Evolutionary conservation across 2,329 filamentous ascomycete species (phyloP), one percentile per base, ranked within the genome.

Genomic region (Ploettnerulaceae sp.): DNA sequence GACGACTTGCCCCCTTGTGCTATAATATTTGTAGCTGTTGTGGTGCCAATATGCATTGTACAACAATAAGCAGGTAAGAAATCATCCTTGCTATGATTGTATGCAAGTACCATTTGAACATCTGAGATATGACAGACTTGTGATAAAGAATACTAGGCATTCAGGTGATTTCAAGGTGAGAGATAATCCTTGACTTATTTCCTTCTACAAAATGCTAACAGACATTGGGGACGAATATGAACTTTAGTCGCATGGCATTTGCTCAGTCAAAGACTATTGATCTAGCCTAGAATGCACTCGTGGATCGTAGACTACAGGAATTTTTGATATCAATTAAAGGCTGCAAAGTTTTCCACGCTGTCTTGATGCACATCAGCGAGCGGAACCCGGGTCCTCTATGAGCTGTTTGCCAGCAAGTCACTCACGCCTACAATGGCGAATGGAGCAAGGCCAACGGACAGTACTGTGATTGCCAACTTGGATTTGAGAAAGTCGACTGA

Each of bases 261-360:
- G 31, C 32, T 18, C 31, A 44, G 36, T 31, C 41, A 8, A 44
- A 44, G 22, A 24, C 32, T 3, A 44, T 44, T 9, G 41, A 44
- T 14, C 21, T 44, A 14, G 15, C 33, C 1, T 44, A 32, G 41
- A 44, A 44, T 11, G 33, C 22, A 9, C 8, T 44, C 15, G 41
- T 36, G 14, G 41, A 32, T n/a, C 32, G 41, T 11, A 32, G 41
- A 6, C 1, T 44, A 12, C 41, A 44, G 11, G 9, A 18, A 1
- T 29, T 44, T 11, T 26, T 40, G 15, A 21, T 40, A 12, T 40
- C n/a, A 5, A 29, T 40, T 17, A 40, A n/a, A n/a, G n/a, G 37
- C 24, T 40, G 25, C 14, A 28, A 21, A n/a, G 22, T 35, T 12
- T 28, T 44, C 22, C 36, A 28, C 26, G 21, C 37, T 6, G 37